Percentiles rank a stretch among this genome's conserved stretches.
Evolutionary conservation across 495 filamentous ascomycete genomes (phyloP).

Genomic region (Aspergillus haitiensis): DNA sequence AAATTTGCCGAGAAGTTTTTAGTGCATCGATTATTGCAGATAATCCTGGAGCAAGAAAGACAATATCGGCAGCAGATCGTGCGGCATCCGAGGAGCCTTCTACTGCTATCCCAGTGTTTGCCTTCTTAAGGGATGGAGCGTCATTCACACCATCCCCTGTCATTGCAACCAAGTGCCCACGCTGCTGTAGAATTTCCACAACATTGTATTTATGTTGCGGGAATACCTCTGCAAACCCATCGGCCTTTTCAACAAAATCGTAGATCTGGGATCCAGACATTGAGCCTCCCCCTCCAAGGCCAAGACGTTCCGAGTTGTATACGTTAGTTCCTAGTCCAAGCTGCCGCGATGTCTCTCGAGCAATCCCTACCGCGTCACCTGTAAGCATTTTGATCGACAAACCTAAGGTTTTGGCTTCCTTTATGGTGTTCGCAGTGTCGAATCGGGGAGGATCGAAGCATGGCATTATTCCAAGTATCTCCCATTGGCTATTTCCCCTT

Average conservation of each 20-base stretch:
- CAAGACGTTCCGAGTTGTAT: slow-evolving; percentile 87
- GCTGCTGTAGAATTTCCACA: slow-evolving; percentile 91
- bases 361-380: slow-evolving; percentile 92
- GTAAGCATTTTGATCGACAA: slow-evolving; percentile 96
- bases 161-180: slow-evolving; percentile 95
- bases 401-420: slow-evolving; percentile 84
- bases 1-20: slow-evolving; percentile 93
- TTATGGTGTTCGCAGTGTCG: slow-evolving; percentile 86
- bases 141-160: slow-evolving; percentile 98
- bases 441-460: slow-evolving; percentile 89
- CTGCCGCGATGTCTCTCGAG: slow-evolving; percentile 84
- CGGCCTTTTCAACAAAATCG: slow-evolving; percentile 91
- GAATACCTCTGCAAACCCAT: slow-evolving; percentile 94
- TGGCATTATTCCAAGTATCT: slow-evolving; percentile 92
- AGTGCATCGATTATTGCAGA: slow-evolving; percentile 91
- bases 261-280: slow-evolving; percentile 92
- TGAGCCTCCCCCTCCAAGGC: slow-evolving; percentile 79
- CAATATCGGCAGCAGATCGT: slow-evolving; percentile 89
- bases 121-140: slow-evolving; percentile 93
- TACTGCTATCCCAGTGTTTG: slow-evolving; percentile 83
- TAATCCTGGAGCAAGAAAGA: slow-evolving; percentile 87
- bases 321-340: slow-evolving; percentile 91
- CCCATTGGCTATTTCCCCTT: slow-evolving; percentile 72
- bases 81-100: slow-evolving; percentile 92
- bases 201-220: slow-evolving; percentile 97